Conservation (phyloP, 495 filamentous ascomycete genomes). For the Penicillium soppii region DNA sequence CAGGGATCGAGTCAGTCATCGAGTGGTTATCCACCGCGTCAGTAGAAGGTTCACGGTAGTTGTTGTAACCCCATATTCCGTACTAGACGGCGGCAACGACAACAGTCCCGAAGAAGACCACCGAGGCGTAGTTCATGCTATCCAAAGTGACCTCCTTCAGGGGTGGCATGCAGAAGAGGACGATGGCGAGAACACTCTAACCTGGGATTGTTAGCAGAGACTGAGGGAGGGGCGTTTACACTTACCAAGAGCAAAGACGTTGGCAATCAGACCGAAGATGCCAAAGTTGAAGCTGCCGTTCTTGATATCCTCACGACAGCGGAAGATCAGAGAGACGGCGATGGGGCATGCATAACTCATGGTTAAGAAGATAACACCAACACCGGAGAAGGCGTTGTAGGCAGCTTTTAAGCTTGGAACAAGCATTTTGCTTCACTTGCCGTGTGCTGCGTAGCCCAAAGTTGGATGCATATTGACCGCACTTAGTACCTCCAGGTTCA, state of each 20-base stretch:
- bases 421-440: too few relatives aligned
- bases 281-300: constrained; percentile 58
- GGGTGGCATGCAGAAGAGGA: constrained; percentile 49
- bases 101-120: constrained; percentile 57
- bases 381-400: constrained; percentile 60
- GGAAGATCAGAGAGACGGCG: constrained; percentile 49
- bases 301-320: constrained; percentile 49
- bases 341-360: constrained; percentile 55
- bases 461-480: too few relatives aligned
- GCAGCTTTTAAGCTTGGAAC: too few relatives aligned
- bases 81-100: constrained; percentile 57
- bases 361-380: constrained; percentile 58
- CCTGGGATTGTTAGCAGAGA: too few relatives aligned
- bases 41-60: constrained; percentile 29
- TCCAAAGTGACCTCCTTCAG: constrained; percentile 29
- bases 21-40: constrained; percentile 28
- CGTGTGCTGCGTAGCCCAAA: too few relatives aligned
- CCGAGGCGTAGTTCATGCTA: constrained; percentile 56
- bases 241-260: constrained; percentile 52
- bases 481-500: too few relatives aligned
- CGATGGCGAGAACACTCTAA: constrained; percentile 60
- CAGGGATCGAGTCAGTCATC: too few relatives aligned
- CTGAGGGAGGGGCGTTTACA: too few relatives aligned
- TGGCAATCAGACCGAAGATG: constrained; percentile 52
- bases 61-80: constrained; percentile 53